Percentiles rank a stretch among this genome's conserved stretches.
phyloP scores from a whole-genome alignment of 2,329 filamentous ascomycete species.

The Incumbomyces lentus region DNA sequence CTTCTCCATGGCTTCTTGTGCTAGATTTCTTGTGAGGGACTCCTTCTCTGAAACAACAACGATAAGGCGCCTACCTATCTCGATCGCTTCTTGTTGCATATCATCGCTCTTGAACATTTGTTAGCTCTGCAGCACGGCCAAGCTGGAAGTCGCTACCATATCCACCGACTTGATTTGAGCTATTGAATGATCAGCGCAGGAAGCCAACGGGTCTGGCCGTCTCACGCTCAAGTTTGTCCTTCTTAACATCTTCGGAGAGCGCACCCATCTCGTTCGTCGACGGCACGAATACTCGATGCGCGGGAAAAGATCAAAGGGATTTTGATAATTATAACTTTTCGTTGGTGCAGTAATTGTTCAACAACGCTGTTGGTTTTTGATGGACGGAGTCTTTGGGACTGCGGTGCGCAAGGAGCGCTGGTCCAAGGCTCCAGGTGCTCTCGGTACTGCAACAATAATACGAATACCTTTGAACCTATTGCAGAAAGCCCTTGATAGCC shows the following conservation, averaged over 20 bases:
- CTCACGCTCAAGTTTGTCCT: constrained; percentile 69
- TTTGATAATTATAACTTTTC: too few relatives aligned
- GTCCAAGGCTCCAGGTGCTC: too few relatives aligned
- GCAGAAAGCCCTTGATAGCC: too few relatives aligned
- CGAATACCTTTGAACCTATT: too few relatives aligned
- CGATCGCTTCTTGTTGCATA: constrained; percentile 91
- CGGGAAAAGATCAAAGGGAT: too few relatives aligned
- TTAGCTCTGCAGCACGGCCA: constrained; percentile 15
- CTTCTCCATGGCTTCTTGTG: constrained; percentile 61
- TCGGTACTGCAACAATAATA: too few relatives aligned
- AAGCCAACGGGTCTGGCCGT: constrained; percentile 2
- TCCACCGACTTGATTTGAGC: constrained; percentile 96
- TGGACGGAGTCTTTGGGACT: too few relatives aligned
- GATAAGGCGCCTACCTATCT: constrained; percentile 72
- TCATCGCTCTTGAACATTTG: constrained; percentile 65
- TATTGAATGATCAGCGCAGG: constrained; percentile 32
- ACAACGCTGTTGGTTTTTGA: too few relatives aligned
- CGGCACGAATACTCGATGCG: constrained; percentile 1
- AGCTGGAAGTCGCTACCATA: constrained; percentile 54
- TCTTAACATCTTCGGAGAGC: constrained; percentile 26
- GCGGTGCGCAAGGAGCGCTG: too few relatives aligned
- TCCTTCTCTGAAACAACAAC: background rate
- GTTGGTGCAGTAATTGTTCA: too few relatives aligned
- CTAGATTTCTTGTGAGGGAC: constrained; percentile 30
- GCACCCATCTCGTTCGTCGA: constrained; percentile 12